These are phyloP conservation scores for Rhizopus sp. DNA, from an alignment of 371 early-diverging fungal species.

Conservation along the genomic window DNA sequence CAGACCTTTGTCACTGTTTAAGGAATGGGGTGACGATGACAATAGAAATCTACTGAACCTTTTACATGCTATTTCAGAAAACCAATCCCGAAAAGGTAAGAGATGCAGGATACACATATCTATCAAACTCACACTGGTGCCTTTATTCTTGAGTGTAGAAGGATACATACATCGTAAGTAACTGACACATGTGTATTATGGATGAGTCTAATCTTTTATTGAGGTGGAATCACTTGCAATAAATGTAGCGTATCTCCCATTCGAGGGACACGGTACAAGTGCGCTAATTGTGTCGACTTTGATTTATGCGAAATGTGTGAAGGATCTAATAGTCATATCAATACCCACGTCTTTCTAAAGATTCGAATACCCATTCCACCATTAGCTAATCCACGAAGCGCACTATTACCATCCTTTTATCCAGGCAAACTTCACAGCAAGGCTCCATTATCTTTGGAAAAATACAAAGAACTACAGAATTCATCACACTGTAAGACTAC, in stretches of 20 bases:
- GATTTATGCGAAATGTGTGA: slow-evolving; percentile 96
- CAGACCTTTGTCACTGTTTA: slow-evolving; percentile 27
- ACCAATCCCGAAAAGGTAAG: slow-evolving; percentile 83
- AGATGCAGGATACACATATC: neutral
- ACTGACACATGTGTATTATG: neutral
- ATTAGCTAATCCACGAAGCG: slow-evolving; percentile 82
- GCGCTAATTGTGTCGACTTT: slow-evolving; percentile 90
- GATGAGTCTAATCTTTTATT: neutral
- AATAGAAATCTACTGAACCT: slow-evolving; percentile 70
- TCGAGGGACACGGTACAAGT: slow-evolving; percentile 90
- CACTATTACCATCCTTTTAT: slow-evolving; percentile 82
- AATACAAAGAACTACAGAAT: slow-evolving; percentile 52
- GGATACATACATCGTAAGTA: slow-evolving; percentile 78
- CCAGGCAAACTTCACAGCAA: slow-evolving; percentile 55
- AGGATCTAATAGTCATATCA: slow-evolving; percentile 69
- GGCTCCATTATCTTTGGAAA: slow-evolving; percentile 35
- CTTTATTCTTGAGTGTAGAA: slow-evolving; percentile 43
- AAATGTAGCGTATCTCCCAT: slow-evolving; percentile 86
- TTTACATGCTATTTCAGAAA: slow-evolving; percentile 87
- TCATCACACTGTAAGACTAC: slow-evolving; percentile 70
- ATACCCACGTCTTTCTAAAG: slow-evolving; percentile 88
- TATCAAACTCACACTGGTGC: neutral
- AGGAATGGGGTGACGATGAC: slow-evolving; percentile 55
- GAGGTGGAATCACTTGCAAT: slow-evolving; percentile 91
- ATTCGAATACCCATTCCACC: slow-evolving; percentile 95